phyloP scores from a whole-genome alignment of 495 filamentous ascomycete species.

The Penicillium pulvis region DNA sequence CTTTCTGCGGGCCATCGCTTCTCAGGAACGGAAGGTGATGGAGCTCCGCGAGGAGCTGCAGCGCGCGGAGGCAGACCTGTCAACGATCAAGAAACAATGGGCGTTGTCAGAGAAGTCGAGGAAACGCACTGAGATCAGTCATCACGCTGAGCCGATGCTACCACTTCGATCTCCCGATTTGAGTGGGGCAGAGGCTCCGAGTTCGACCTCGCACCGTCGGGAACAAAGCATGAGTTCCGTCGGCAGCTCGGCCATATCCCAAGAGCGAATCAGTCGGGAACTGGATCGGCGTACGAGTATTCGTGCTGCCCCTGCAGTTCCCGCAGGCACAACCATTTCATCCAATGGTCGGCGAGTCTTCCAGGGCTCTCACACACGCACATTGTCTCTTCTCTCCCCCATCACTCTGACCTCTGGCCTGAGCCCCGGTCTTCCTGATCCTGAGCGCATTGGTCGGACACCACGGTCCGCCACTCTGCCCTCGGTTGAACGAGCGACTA shows the following conservation, averaged over 20 bases:
- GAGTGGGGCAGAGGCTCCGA: slow-evolving; percentile 19
- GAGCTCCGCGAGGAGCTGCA: slow-evolving; percentile 87
- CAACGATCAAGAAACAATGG: slow-evolving; percentile 80
- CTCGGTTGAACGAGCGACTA: slow-evolving; percentile 41
- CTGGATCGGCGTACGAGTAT: slow-evolving; percentile 53
- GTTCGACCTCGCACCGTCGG: slow-evolving; percentile 23
- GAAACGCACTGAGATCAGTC: slow-evolving; percentile 66
- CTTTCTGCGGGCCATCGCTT: slow-evolving; percentile 87
- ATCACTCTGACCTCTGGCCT: slow-evolving; percentile 22
- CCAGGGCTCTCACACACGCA: slow-evolving; percentile 75
- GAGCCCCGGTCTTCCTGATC: slow-evolving; percentile 17
- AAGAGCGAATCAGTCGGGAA: slow-evolving; percentile 46
- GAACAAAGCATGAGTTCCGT: slow-evolving; percentile 37
- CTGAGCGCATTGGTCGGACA: slow-evolving; percentile 41
- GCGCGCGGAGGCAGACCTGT: slow-evolving; percentile 77
- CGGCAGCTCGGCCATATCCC: slow-evolving; percentile 34
- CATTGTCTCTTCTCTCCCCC: slow-evolving; percentile 84
- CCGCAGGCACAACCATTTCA: slow-evolving; percentile 41
- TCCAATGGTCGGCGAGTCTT: slow-evolving; percentile 60
- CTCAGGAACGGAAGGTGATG: slow-evolving; percentile 89
- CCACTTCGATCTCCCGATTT: slow-evolving; percentile 52
- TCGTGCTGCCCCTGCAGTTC: slow-evolving; percentile 30
- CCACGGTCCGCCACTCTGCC: slow-evolving; percentile 51
- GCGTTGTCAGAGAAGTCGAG: slow-evolving; percentile 73
- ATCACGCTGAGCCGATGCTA: slow-evolving; percentile 57